A percentile compares a stretch with the other conserved stretches of the same genome.
Conservation (phyloP, 2,329 filamentous ascomycete genomes). For the Calonectria ilicicola region DNA sequence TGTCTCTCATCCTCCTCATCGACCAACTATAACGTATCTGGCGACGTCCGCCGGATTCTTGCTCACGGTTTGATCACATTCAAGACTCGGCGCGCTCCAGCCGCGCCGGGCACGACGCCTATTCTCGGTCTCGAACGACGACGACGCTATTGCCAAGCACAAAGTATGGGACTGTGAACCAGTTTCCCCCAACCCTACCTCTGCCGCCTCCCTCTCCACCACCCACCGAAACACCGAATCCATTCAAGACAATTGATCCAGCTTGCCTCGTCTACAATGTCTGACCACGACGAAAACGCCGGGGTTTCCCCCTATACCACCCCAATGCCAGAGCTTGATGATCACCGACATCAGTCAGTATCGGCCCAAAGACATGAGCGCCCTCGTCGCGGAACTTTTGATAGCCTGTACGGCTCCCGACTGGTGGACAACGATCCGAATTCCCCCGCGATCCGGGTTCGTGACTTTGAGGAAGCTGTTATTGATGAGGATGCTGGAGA, state of each 20-base stretch:
- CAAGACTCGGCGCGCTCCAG: conserved; percentile 51
- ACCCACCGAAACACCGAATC: conserved; percentile 16
- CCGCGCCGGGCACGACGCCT: conserved; percentile 50
- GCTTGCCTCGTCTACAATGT: conserved; percentile 64
- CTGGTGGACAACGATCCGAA: conserved; percentile 55
- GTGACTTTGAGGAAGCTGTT: conserved; percentile 90
- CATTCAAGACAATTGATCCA: conserved; percentile 11
- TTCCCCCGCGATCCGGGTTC: conserved; percentile 62
- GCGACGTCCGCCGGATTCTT: conserved; percentile 38
- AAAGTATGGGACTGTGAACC: conserved; percentile 46
- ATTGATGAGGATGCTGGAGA: conserved; percentile 77
- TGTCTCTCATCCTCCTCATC: conserved; percentile 15
- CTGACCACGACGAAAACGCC: conserved; percentile 71
- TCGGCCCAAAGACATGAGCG: conserved; percentile 71
- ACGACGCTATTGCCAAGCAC: conserved; percentile 31
- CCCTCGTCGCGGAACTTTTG: conserved; percentile 78
- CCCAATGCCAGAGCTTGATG: conserved; percentile 85
- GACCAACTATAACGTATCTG: conserved; percentile 29
- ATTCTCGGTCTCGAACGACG: conserved; percentile 25
- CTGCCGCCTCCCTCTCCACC: conserved; percentile 26
- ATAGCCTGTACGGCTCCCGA: conserved; percentile 72
- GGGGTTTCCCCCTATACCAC: conserved; percentile 76
- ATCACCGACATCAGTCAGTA: conserved; percentile 79
- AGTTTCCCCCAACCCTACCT: conserved; percentile 42
- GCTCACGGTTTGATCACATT: conserved; percentile 44